Percentiles rank a stretch among this genome's conserved stretches.
Evolutionary conservation across 345 rosid genomes (phyloP).

Genomic region (Erucastrum elatum): DNA sequence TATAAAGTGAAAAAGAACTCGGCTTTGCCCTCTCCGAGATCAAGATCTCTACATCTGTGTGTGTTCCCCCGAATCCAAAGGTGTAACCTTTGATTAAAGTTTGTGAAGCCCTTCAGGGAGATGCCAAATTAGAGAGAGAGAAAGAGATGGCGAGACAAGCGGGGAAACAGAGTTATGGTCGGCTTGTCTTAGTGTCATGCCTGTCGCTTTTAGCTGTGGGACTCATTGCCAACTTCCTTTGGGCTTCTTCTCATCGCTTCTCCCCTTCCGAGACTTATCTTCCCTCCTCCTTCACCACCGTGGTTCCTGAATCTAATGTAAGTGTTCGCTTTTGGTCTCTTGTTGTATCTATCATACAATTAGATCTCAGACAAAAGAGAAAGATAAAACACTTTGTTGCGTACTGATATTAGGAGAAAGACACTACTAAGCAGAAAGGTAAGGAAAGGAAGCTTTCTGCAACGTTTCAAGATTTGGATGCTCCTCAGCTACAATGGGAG

Average conservation of each 20-base stretch:
- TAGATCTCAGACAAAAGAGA: not conserved
- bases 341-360: not conserved
- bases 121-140: conserved; percentile 22
- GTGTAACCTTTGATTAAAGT: conserved; percentile 18
- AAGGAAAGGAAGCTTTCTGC: conserved; percentile 70
- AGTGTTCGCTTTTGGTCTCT: not conserved
- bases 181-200: conserved; percentile 45
- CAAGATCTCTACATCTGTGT: conserved; percentile 28
- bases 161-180: conserved; percentile 55
- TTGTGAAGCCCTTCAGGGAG: conserved; percentile 16
- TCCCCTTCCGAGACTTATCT: conserved; percentile 40
- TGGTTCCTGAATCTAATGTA: conserved; percentile 28
- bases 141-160: not conserved
- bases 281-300: conserved; percentile 16
- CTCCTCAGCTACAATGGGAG: conserved; percentile 77
- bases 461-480: conserved; percentile 89
- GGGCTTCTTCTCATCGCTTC: conserved; percentile 79
- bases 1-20: not conserved
- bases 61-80: conserved; percentile 1
- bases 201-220: conserved; percentile 56
- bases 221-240: conserved; percentile 64
- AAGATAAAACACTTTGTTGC: not conserved
- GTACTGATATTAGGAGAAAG: not conserved
- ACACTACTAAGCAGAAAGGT: not conserved
- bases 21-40: conserved; percentile 18